phyloP scores from a whole-genome alignment of 768 basidiomycete species.

The Tricholomella constricta region DNA sequence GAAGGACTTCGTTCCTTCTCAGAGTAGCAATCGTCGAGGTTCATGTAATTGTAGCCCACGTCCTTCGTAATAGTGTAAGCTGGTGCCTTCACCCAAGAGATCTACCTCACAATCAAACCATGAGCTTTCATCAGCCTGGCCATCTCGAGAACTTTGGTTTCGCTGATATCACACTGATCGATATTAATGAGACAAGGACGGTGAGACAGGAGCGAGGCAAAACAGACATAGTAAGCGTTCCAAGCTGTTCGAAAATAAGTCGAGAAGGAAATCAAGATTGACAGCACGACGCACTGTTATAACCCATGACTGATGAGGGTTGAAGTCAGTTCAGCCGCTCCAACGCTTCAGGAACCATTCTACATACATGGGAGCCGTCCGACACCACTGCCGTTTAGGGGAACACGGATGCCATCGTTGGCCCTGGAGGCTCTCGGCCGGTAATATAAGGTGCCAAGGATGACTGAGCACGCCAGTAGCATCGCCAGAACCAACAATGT shows the following conservation, averaged over 20 bases:
- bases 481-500: background rate
- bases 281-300: conserved; percentile 52
- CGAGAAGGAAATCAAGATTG: background rate
- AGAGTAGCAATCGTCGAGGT: conserved; percentile 69
- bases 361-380: conserved; percentile 39
- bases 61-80: conserved; percentile 33
- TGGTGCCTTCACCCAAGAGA: background rate
- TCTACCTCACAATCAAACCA: conserved; percentile 46
- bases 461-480: background rate
- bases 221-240: conserved; percentile 65
- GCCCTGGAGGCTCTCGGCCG: background rate
- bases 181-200: background rate
- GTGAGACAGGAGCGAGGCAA: background rate
- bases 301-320: conserved; percentile 52
- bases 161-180: conserved; percentile 58
- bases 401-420: background rate
- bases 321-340: background rate
- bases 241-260: conserved; percentile 44
- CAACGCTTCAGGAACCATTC: background rate
- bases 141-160: conserved; percentile 51
- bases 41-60: conserved; percentile 60
- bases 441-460: conserved; percentile 2
- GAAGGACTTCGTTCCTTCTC: conserved; percentile 52
- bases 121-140: conserved; percentile 54
- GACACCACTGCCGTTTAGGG: conserved; percentile 25